These are phyloP conservation scores for Microbotryomycetes sp. DNA, from an alignment of 1,284 basidiomycete species.

Conservation along the genomic window DNA sequence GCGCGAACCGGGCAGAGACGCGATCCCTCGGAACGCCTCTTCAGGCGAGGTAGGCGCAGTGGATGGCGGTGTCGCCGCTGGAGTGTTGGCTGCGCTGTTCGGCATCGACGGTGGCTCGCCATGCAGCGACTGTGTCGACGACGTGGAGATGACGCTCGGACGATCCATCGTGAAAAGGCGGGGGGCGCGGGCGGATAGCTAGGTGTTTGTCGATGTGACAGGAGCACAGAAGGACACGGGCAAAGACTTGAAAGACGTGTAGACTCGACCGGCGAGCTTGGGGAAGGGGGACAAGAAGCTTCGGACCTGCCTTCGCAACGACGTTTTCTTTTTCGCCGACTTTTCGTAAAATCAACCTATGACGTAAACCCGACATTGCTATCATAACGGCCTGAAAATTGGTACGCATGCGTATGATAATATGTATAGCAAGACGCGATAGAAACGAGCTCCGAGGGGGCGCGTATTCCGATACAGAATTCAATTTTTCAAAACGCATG, in stretches of 20 bases:
- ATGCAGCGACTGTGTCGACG: constrained; percentile 17
- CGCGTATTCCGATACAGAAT: too few relatives aligned
- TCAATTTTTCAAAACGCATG: too few relatives aligned
- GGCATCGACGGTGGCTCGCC: constrained; percentile 6
- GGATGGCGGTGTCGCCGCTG: not conserved
- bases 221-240: not conserved
- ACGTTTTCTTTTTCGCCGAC: too few relatives aligned
- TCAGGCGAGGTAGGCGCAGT: constrained; percentile 7
- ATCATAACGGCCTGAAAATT: too few relatives aligned
- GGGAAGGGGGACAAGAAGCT: too few relatives aligned
- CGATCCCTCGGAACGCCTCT: constrained; percentile 14
- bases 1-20: constrained; percentile 26
- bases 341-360: too few relatives aligned
- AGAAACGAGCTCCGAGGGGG: too few relatives aligned
- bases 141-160: constrained; percentile 20
- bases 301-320: too few relatives aligned
- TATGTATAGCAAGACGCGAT: too few relatives aligned
- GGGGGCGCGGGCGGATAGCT: not conserved
- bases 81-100: not conserved
- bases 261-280: not conserved
- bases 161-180: constrained; percentile 4
- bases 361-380: too few relatives aligned
- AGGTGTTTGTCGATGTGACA: not conserved
- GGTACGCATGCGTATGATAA: too few relatives aligned
- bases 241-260: not conserved